Conservation (phyloP, 2,329 filamentous ascomycete species). For the Chaetomium globosum region DNA sequence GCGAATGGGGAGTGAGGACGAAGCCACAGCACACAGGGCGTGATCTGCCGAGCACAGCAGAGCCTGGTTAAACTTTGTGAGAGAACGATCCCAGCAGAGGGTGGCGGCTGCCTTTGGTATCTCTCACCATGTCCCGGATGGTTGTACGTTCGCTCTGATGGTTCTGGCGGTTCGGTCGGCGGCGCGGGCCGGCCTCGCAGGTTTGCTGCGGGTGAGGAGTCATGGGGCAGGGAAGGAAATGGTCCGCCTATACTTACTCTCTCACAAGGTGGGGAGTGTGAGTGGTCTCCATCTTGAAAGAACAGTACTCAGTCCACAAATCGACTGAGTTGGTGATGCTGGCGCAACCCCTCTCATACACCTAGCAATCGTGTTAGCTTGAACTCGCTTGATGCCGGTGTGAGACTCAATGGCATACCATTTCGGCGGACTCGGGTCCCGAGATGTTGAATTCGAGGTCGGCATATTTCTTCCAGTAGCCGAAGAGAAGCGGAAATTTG, state of each 20-base stretch:
- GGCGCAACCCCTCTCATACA: constrained; percentile 93
- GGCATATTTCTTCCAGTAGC: constrained; percentile 99
- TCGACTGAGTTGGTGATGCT: constrained; percentile 94
- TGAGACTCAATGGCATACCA: constrained; percentile 60
- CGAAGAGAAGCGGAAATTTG: constrained; percentile 93
- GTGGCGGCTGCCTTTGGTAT: constrained; percentile 61
- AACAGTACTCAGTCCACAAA: constrained; percentile 95
- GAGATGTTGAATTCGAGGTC: constrained; percentile 96
- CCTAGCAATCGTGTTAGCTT: constrained; percentile 51
- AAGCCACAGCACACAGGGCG: constrained; percentile 45
- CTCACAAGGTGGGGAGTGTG: constrained; percentile 93
- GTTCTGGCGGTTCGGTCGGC: constrained; percentile 41
- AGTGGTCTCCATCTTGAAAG: constrained; percentile 96
- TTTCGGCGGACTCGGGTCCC: constrained; percentile 94
- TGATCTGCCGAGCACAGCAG: constrained; percentile 49
- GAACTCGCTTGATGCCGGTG: constrained; percentile 8
- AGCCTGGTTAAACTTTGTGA: constrained; percentile 67
- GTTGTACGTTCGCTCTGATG: constrained; percentile 34
- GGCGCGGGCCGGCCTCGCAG: constrained; percentile 47
- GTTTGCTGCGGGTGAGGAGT: constrained; percentile 47
- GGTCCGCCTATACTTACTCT: constrained; percentile 89
- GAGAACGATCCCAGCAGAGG: constrained; percentile 60
- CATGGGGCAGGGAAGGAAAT: constrained; percentile 68
- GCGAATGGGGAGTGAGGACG: constrained; percentile 42
- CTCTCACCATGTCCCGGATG: constrained; percentile 66